Base-by-base conservation (phyloP, 805 yeast species). In the Saccharomyces cerevisiae region DNA sequence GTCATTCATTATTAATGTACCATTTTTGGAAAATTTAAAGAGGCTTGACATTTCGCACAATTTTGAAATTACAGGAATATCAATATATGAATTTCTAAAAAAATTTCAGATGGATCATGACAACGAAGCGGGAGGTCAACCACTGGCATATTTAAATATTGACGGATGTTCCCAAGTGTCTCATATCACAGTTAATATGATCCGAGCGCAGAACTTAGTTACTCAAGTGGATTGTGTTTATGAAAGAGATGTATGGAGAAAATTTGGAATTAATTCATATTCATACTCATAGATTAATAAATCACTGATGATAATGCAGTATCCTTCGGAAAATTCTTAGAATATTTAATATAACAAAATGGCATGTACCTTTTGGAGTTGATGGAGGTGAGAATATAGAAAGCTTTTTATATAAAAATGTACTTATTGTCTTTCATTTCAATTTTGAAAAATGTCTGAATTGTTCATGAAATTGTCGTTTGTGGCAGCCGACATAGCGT, bases 11-110 rank as follows among this genome's bases (percentile, higher is more conserved):
- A 57, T 56, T 24, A 54, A 58, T 21, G 53, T 59, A 3, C 43
- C 53, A 10, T 51, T 54, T 22, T 41, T 66, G 9, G 29, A 49
- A n/a, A 52, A 60, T 8, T 51, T 69, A 13, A 47, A 57, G 27
- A 55, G 47, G 27, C 51, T 68, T 28, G 73, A 69, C 50, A 36
- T 69, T 6, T 67, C 73, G 10, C 54, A 67, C 26, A 69, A 67
- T 54, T 62, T 63, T n/a, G 56, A 61, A 9, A 56, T 69, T 21
- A 60, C 68, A 1, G 73, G 73, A 13, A 68, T 61, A 9, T 59
- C 70, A 0, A 47, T 69, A 1, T 69, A 62, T 51, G 67, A 68
- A n/a, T 55, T 69, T 9, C 21, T 66, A 4, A 55, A 53, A 26
- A 55, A 55, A 9, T 53, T 68, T 3, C 58, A 54, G 41, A 57